A percentile compares a stretch with the other conserved stretches of the same genome.
Evolutionary conservation across 2,329 filamentous ascomycete genomes (phyloP).

Genomic region (Alternaria arborescens): DNA sequence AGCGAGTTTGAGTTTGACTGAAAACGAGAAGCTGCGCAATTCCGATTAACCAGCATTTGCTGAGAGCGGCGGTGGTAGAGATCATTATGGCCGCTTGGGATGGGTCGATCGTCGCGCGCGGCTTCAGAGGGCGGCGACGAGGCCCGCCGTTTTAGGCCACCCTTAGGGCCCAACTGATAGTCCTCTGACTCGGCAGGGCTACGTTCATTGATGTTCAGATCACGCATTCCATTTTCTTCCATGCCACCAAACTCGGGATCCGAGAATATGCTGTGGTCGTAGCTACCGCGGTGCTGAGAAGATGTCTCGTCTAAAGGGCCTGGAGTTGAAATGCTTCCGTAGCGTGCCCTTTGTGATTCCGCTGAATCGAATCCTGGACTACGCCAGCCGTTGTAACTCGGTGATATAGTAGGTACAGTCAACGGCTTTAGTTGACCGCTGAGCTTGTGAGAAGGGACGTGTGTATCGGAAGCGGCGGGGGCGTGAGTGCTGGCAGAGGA

Average conservation of each 20-base stretch:
- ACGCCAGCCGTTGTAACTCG: conserved; percentile 53
- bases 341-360: conserved; percentile 53
- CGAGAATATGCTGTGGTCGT: conserved; percentile 66
- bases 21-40: conserved; percentile 63
- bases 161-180: conserved; percentile 55
- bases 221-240: conserved; percentile 62
- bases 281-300: conserved; percentile 67
- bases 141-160: conserved; percentile 70
- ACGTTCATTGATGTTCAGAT: conserved; percentile 64
- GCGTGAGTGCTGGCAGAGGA: conserved; percentile 46
- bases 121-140: conserved; percentile 69
- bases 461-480: conserved; percentile 45
- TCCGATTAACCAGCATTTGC: conserved; percentile 64
- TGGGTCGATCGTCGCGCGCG: conserved; percentile 56
- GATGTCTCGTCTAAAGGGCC: conserved; percentile 59
- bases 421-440: conserved; percentile 56
- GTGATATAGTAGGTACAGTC: conserved; percentile 56
- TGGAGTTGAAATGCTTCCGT: conserved; percentile 58
- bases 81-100: conserved; percentile 55
- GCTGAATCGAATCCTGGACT: conserved; percentile 52
- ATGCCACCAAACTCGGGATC: conserved; percentile 59
- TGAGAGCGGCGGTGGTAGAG: conserved; percentile 63
- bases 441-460: conserved; percentile 51
- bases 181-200: conserved; percentile 57
- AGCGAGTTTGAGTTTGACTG: conserved; percentile 67